These are phyloP conservation scores for Penicillium sp. DNA, from an alignment of 2,329 filamentous ascomycete genomes.

Conservation along the genomic window DNA sequence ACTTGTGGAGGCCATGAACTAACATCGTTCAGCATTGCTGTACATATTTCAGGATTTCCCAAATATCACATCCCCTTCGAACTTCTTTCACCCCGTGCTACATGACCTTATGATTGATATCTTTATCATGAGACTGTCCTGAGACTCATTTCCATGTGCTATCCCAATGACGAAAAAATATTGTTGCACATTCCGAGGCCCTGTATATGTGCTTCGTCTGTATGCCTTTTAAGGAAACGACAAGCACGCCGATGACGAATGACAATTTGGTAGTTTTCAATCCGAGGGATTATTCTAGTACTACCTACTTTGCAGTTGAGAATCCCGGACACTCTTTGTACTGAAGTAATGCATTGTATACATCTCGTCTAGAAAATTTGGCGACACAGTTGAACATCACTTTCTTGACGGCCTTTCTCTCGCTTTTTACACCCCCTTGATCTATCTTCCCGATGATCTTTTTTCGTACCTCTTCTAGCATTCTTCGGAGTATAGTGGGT, in stretches of 20 bases:
- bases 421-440: too few relatives aligned
- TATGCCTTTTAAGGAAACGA: slow-evolving; percentile 26
- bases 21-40: neutral
- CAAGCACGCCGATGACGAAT: slow-evolving; percentile 10
- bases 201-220: slow-evolving; percentile 28
- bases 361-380: too few relatives aligned
- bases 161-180: slow-evolving; percentile 28
- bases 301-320: neutral
- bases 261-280: slow-evolving; percentile 16
- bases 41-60: neutral
- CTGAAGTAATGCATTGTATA: neutral
- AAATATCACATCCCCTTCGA: neutral
- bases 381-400: too few relatives aligned
- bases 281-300: slow-evolving; percentile 4
- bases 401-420: too few relatives aligned
- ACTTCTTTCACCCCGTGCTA: neutral
- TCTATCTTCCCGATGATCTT: too few relatives aligned
- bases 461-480: too few relatives aligned
- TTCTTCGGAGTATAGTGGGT: too few relatives aligned
- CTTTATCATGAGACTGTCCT: neutral
- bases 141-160: neutral
- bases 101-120: neutral
- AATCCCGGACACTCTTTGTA: neutral
- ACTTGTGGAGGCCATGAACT: neutral
- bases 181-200: slow-evolving; percentile 27